Base-by-base conservation (phyloP, 1,284 basidiomycete genomes). In the Marasmius sp. region DNA sequence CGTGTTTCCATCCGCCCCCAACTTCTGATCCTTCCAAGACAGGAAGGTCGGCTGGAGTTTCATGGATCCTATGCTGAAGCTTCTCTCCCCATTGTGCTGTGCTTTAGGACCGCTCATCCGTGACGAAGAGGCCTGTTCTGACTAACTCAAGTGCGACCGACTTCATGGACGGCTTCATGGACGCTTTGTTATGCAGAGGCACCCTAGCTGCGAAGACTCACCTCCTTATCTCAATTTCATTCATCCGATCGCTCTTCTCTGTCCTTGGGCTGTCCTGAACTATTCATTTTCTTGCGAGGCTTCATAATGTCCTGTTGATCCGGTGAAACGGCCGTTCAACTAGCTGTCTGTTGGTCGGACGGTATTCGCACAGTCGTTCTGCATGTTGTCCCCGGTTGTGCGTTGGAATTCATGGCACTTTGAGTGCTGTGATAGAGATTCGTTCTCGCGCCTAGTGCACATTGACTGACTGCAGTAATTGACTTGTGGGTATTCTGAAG, bases 341-440 rank as follows among this genome's bases (percentile, higher is more conserved):
- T 37, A 38, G 43, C 41, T 56, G 52, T 27, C 51, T 62, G 53
- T 51, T 16, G 52, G 47, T 27, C 27, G 20, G 48, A 58, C 10
- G 37, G 16, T 55, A 12, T 34, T 36, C 6, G 45, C 12, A 36
- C 7, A 18, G 34, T 38, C 52, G 38, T 36, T 45, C 49, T 36
- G 27, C 36, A 41, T 43, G 56, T 58, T 47, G 59, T 22, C 47
- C 33, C 11, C 47, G 22, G 52, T 64, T 47, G 59, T 60, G 54
- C 6, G 27, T 43, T 55, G 45, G 52, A 59, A 61, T 60, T 63
- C 65, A 51, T 50, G 2, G 16, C 51, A 59, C 64, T 58, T 60
- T 37, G 63, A 61, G 64, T 61, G 53, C 38, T 27, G 53, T 61
- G 63, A 65, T 64, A 66, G 65, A 66, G 65, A 63, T 61, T 65